A percentile compares a stretch with the other conserved stretches of the same genome.
Evolutionary conservation across 768 basidiomycete species (phyloP).

Genomic region (Naematelia encephala): DNA sequence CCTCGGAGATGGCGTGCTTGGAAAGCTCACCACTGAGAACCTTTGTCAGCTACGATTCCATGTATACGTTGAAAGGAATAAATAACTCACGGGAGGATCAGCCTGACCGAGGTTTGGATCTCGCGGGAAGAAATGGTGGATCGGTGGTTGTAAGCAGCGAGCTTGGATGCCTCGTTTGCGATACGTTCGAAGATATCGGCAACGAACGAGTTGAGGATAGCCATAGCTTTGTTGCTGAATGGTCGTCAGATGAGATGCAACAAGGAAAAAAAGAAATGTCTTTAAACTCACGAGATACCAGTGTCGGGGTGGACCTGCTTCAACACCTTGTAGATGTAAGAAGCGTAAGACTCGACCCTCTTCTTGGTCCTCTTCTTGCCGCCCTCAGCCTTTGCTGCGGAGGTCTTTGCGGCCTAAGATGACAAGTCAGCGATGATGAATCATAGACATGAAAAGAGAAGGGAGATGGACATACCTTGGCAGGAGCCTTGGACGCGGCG

Average conservation of each 20-base stretch:
- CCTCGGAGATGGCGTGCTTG: slow-evolving; percentile 91
- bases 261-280: slow-evolving; percentile 59
- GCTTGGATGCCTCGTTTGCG: slow-evolving; percentile 60
- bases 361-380: slow-evolving; percentile 84
- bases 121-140: slow-evolving; percentile 98
- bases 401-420: slow-evolving; percentile 71
- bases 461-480: slow-evolving; percentile 44
- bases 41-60: slow-evolving; percentile 3
- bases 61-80: slow-evolving; percentile 4
- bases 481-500: slow-evolving; percentile 64
- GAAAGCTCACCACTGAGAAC: slow-evolving; percentile 68
- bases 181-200: slow-evolving; percentile 68
- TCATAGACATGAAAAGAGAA: neutral
- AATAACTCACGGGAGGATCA: slow-evolving; percentile 69
- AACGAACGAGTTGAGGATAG: slow-evolving; percentile 92
- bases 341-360: slow-evolving; percentile 90
- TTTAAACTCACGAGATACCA: slow-evolving; percentile 98
- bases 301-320: slow-evolving; percentile 98
- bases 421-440: slow-evolving; percentile 14
- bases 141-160: slow-evolving; percentile 96
- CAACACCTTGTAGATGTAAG: slow-evolving; percentile 81
- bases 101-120: slow-evolving; percentile 93
- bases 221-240: slow-evolving; percentile 83
- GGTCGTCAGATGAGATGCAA: slow-evolving; percentile 1
- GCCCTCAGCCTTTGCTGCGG: slow-evolving; percentile 60